Evolutionary conservation across 2,329 filamentous ascomycete genomes (phyloP).

Genomic region (Exophiala spinifera): DNA sequence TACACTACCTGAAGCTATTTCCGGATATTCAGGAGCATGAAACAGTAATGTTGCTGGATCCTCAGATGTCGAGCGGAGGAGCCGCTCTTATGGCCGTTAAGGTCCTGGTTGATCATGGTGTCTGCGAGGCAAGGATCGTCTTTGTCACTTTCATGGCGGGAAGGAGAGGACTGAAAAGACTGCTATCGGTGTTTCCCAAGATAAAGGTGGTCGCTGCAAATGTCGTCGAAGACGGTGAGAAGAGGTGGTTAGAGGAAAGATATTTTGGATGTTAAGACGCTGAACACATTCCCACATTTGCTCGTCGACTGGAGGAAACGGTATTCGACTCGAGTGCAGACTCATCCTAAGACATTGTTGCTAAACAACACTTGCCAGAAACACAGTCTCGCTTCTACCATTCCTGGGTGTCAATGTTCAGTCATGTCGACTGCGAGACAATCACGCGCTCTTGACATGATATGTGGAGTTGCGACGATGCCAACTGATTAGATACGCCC

Average conservation of each 20-base stretch:
- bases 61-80: conserved; percentile 91
- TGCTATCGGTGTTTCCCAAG: conserved; percentile 84
- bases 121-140: conserved; percentile 77
- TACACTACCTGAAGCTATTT: conserved; percentile 84
- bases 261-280: conserved; percentile 75
- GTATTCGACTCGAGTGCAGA: too few relatives aligned
- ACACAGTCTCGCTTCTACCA: too few relatives aligned
- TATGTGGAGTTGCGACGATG: too few relatives aligned
- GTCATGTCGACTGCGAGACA: too few relatives aligned
- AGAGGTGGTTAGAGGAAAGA: conserved; percentile 82
- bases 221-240: conserved; percentile 76
- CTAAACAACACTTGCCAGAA: too few relatives aligned
- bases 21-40: conserved; percentile 70
- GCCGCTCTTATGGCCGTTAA: conserved; percentile 88
- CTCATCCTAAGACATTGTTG: too few relatives aligned
- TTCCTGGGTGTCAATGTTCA: too few relatives aligned
- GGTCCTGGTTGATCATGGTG: conserved; percentile 91
- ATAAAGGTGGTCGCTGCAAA: conserved; percentile 83
- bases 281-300: not conserved
- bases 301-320: too few relatives aligned
- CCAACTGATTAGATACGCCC: too few relatives aligned
- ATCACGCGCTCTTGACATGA: too few relatives aligned
- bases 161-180: conserved; percentile 73
- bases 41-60: conserved; percentile 81
- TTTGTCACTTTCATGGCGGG: conserved; percentile 92